phyloP scores from a whole-genome alignment of 768 basidiomycete species.

The Lactarius pseudohatsudake region DNA sequence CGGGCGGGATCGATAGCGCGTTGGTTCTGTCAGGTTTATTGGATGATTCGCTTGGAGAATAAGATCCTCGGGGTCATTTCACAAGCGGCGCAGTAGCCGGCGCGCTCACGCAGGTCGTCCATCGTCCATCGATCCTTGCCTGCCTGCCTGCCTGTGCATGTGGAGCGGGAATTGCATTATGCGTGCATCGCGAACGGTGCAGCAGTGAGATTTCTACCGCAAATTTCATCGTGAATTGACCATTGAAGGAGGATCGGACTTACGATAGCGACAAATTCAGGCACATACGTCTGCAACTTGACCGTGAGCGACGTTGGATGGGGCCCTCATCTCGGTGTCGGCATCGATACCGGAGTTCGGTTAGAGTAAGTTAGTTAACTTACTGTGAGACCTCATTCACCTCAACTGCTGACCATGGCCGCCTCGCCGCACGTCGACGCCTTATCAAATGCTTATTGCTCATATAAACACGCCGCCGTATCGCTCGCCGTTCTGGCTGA shows the following conservation, averaged over 20 bases:
- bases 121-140: not conserved
- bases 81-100: not conserved
- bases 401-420: not conserved
- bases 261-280: not conserved
- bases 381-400: not conserved
- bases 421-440: not conserved
- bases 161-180: not conserved
- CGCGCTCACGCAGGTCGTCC: not conserved
- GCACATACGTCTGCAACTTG: not conserved
- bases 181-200: not conserved
- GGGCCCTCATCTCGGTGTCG: not conserved
- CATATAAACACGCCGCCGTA: not conserved
- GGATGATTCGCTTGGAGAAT: not conserved
- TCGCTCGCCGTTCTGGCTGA: not conserved
- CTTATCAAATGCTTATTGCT: not conserved
- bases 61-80: not conserved
- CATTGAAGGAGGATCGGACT: not conserved
- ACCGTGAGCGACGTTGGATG: not conserved
- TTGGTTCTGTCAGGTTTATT: not conserved
- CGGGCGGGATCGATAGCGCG: not conserved
- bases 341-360: not conserved
- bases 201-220: not conserved
- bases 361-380: not conserved
- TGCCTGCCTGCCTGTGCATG: not conserved
- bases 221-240: not conserved